Percentiles rank a stretch among this genome's conserved stretches.
phyloP scores from a whole-genome alignment of 352 stramenopile genomes.

The Phytophthora pinifolia region DNA sequence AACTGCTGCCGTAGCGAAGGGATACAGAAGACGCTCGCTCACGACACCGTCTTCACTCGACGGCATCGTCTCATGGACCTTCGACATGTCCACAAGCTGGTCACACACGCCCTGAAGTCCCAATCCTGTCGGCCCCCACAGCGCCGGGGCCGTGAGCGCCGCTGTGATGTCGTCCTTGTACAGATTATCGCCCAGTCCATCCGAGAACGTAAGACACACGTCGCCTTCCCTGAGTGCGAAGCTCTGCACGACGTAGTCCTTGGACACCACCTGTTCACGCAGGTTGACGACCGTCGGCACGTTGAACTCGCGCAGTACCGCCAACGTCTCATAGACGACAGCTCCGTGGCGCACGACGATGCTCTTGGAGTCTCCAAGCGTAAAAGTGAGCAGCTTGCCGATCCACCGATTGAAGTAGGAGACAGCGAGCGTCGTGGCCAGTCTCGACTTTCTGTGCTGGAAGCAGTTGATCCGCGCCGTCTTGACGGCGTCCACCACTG shows the following conservation, averaged over 20 bases:
- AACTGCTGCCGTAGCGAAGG: constrained; percentile 65
- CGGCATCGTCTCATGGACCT: constrained; percentile 29
- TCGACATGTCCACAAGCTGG: constrained; percentile 46
- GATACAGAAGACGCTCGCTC: constrained; percentile 34
- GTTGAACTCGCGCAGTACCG: constrained; percentile 78
- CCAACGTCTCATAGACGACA: constrained; percentile 67
- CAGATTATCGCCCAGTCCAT: constrained; percentile 78
- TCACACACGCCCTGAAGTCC: constrained; percentile 56
- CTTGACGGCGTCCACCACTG: constrained; percentile 55
- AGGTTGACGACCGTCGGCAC: constrained; percentile 78
- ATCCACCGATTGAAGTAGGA: constrained; percentile 77
- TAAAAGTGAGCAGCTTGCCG: constrained; percentile 60
- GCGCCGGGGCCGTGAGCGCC: constrained; percentile 19
- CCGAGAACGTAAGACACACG: constrained; percentile 73
- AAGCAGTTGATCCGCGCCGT: constrained; percentile 62
- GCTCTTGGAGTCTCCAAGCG: constrained; percentile 79
- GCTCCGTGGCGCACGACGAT: constrained; percentile 50
- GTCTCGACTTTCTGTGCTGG: constrained; percentile 51
- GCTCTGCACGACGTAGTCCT: constrained; percentile 74
- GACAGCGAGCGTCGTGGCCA: constrained; percentile 70
- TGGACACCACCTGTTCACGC: constrained; percentile 37
- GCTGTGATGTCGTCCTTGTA: constrained; percentile 74
- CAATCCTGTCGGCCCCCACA: constrained; percentile 19
- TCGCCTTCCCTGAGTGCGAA: constrained; percentile 55
- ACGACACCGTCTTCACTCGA: constrained; percentile 1